Evolutionary conservation across 2,329 filamentous ascomycete genomes (phyloP).

Genomic region (Fusarium xyrophilum): DNA sequence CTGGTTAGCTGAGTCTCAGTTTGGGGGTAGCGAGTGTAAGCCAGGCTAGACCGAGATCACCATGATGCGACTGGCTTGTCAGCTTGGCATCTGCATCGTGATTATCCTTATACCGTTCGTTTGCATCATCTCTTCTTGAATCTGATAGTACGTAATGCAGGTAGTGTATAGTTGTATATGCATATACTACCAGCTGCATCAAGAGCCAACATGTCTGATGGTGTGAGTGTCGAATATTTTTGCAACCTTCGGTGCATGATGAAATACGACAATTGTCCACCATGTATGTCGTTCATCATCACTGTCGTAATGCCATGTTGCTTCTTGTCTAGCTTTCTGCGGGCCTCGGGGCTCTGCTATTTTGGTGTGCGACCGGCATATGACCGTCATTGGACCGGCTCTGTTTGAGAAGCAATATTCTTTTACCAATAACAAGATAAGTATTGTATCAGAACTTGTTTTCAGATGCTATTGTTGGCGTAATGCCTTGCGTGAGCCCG

Average conservation of each 20-base stretch:
- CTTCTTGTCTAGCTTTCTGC: conserved; percentile 24
- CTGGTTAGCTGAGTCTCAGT: conserved; percentile 30
- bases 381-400: conserved; percentile 29
- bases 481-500: not conserved
- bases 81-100: conserved; percentile 2
- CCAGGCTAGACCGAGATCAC: conserved; percentile 1
- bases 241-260: conserved; percentile 11
- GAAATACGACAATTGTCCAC: conserved; percentile 3
- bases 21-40: conserved; percentile 9
- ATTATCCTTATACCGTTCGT: not conserved
- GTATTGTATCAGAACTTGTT: conserved; percentile 6
- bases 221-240: not conserved
- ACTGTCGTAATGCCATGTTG: conserved; percentile 20
- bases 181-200: conserved; percentile 14
- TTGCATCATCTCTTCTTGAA: not conserved
- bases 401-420: conserved; percentile 1
- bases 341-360: conserved; percentile 28
- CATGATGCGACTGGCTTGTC: conserved; percentile 12
- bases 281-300: not conserved
- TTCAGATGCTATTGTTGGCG: not conserved
- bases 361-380: conserved; percentile 8
- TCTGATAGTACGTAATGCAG: not conserved
- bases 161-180: not conserved
- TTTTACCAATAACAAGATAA: conserved; percentile 1
- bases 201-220: conserved; percentile 9